phyloP scores from a whole-genome alignment of 352 stramenopile species.

The Phytophthora agathidicida region DNA sequence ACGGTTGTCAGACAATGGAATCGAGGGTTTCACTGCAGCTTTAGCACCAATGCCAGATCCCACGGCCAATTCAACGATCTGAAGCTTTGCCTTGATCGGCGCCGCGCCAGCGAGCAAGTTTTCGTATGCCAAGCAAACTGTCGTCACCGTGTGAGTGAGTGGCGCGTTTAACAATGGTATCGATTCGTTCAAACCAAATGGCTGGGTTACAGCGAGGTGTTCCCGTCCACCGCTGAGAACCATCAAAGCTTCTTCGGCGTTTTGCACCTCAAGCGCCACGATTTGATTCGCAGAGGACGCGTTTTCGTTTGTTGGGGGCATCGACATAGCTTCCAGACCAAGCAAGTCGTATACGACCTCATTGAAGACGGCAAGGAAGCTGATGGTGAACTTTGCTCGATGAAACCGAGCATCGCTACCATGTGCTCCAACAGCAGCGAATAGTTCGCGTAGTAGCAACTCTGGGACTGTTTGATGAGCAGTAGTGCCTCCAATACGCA shows the following conservation, averaged over 20 bases:
- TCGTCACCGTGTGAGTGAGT: slow-evolving; percentile 73
- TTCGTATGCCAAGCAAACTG: slow-evolving; percentile 63
- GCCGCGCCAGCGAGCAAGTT: slow-evolving; percentile 44
- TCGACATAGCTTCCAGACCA: slow-evolving; percentile 37
- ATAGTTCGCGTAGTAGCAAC: slow-evolving; percentile 58
- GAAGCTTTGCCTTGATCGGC: slow-evolving; percentile 64
- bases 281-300: slow-evolving; percentile 27
- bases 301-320: slow-evolving; percentile 3
- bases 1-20: slow-evolving; percentile 39
- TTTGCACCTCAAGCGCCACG: slow-evolving; percentile 76
- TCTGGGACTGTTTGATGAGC: slow-evolving; percentile 40
- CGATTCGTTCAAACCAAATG: slow-evolving; percentile 24
- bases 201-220: slow-evolving; percentile 38
- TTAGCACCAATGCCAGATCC: slow-evolving; percentile 10
- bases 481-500: slow-evolving; percentile 20
- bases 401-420: slow-evolving; percentile 43
- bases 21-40: slow-evolving; percentile 3
- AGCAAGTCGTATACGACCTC: slow-evolving; percentile 96
- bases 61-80: slow-evolving; percentile 71
- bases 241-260: slow-evolving; percentile 64
- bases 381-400: slow-evolving; percentile 68
- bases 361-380: slow-evolving; percentile 93
- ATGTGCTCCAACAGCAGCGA: slow-evolving; percentile 38
- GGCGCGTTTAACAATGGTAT: slow-evolving; percentile 11
- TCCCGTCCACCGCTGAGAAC: slow-evolving; percentile 57